A percentile compares a stretch with the other conserved stretches of the same genome.
phyloP scores from a whole-genome alignment of 192 early-diverging fungal genomes.

The Backusella westeae region DNA sequence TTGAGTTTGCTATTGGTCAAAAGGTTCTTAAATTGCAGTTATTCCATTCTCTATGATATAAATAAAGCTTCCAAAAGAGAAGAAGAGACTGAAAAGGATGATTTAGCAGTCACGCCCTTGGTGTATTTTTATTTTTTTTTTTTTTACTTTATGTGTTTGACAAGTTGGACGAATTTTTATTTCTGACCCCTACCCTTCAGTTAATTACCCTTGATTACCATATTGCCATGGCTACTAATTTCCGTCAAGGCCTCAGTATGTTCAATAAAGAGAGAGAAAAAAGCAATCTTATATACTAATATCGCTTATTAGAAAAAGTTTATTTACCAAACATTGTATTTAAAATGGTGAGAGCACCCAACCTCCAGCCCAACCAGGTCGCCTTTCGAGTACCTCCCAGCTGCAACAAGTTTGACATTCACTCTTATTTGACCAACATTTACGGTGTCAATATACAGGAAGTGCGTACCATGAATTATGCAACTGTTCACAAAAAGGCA shows the following conservation, averaged over 20 bases:
- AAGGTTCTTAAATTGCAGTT: no score
- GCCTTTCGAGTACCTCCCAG: slow-evolving; percentile 88
- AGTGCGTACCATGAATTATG: slow-evolving; percentile 89
- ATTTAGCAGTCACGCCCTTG: not conserved
- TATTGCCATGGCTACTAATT: slow-evolving; percentile 11
- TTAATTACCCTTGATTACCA: not conserved
- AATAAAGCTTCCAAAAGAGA: no score
- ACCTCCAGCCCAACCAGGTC: slow-evolving; percentile 80
- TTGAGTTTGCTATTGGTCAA: no score
- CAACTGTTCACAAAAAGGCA: slow-evolving; percentile 48
- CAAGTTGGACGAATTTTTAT: not conserved
- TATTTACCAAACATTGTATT: slow-evolving; percentile 88
- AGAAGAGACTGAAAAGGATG: not conserved
- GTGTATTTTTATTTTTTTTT: not conserved
- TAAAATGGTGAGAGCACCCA: slow-evolving; percentile 73
- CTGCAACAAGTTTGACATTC: slow-evolving; percentile 94
- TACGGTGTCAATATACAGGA: slow-evolving; percentile 82
- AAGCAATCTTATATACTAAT: not conserved
- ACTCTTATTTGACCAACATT: slow-evolving; percentile 77
- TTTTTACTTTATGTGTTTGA: not conserved
- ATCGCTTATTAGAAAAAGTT: slow-evolving; percentile 49
- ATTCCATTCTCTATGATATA: no score
- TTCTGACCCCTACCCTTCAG: slow-evolving; percentile 2
- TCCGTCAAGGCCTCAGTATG: slow-evolving; percentile 32
- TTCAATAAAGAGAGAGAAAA: not conserved